A percentile compares a stretch with the other conserved stretches of the same genome.
phyloP scores from a whole-genome alignment of 164 flowering plant species.

The Vitis amurensis region DNA sequence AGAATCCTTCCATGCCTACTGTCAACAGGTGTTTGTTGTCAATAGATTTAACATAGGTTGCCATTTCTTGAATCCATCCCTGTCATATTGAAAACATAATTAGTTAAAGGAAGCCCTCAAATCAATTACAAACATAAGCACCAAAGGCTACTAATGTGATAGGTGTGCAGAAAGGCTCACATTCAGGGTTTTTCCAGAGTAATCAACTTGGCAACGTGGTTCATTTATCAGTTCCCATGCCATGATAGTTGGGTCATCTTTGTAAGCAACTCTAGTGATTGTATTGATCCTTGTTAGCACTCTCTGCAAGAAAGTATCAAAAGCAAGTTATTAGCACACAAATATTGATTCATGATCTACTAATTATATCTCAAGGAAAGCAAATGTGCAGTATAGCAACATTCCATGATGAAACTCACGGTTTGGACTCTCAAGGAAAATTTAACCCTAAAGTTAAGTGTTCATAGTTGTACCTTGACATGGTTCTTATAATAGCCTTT shows the following conservation, averaged over 20 bases:
- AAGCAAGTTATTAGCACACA: neutral
- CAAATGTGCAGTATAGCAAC: too few species aligned
- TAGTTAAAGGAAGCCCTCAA: too few species aligned
- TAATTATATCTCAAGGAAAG: neutral
- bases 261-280: constrained; percentile 32
- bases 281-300: constrained; percentile 44
- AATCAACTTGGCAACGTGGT: constrained; percentile 47
- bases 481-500: constrained; percentile 41
- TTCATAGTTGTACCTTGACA: constrained; percentile 23
- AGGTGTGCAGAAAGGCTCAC: constrained; percentile 11
- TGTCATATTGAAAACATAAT: neutral
- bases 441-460: too few species aligned
- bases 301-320: constrained; percentile 16
- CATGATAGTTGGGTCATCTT: constrained; percentile 47
- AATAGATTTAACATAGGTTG: constrained; percentile 37
- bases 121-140: too few species aligned
- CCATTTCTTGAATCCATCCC: constrained; percentile 60
- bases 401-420: too few species aligned
- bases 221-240: constrained; percentile 63
- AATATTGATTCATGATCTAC: neutral
- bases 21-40: constrained; percentile 41
- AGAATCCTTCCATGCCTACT: constrained; percentile 55
- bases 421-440: too few species aligned
- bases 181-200: constrained; percentile 39
- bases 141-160: too few species aligned